Percentiles rank a stretch among this genome's conserved stretches.
phyloP scores from a whole-genome alignment of 2,329 filamentous ascomycete species.

The Ophiostoma sp. region DNA sequence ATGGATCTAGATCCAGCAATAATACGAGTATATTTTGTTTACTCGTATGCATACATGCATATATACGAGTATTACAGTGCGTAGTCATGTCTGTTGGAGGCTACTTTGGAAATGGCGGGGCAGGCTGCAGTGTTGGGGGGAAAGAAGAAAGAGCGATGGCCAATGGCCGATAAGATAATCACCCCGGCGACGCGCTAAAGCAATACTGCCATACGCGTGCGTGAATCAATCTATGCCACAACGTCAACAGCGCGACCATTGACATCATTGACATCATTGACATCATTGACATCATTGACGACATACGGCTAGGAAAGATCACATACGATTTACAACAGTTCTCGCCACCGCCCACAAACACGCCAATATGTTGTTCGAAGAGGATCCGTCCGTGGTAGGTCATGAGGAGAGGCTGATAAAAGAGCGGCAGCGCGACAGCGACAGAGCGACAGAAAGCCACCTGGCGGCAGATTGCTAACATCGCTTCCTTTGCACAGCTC shows the following conservation, averaged over 20 bases:
- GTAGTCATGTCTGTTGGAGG: too few relatives aligned
- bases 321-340: neutral
- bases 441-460: neutral
- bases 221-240: neutral
- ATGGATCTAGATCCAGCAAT: too few relatives aligned
- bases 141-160: neutral
- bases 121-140: neutral
- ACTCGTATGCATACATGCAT: too few relatives aligned
- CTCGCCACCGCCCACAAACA: neutral
- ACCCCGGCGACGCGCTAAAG: constrained; percentile 24
- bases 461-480: neutral
- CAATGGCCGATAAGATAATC: constrained; percentile 27
- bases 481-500: constrained; percentile 50
- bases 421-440: neutral
- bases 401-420: neutral
- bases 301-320: neutral
- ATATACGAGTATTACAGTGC: too few relatives aligned
- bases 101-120: neutral
- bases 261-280: neutral
- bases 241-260: neutral
- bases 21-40: too few relatives aligned
- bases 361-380: constrained; percentile 81
- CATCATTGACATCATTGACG: neutral
- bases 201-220: neutral
- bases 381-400: constrained; percentile 78